Evolutionary conservation across 2,329 filamentous ascomycete species (phyloP).

Genomic region (Eurotiales sp.): DNA sequence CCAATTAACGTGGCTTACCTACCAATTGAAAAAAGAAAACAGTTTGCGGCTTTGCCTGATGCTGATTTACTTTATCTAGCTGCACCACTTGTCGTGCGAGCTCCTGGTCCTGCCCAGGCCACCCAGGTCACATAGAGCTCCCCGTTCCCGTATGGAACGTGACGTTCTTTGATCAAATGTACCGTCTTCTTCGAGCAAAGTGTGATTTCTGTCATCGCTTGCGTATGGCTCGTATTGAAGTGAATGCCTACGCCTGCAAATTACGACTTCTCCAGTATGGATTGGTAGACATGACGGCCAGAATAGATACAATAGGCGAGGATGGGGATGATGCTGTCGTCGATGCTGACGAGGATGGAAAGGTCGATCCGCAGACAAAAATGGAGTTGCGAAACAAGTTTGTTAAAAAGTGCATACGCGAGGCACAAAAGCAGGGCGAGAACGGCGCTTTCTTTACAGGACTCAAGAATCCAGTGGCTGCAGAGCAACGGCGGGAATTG

Average conservation of each 20-base stretch:
- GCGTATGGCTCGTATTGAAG: conserved; percentile 69
- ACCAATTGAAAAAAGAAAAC: not conserved
- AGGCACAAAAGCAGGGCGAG: conserved; percentile 50
- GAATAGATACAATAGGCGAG: conserved; percentile 52
- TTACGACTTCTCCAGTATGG: conserved; percentile 82
- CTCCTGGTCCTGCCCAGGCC: conserved; percentile 79
- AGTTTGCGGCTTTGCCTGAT: not conserved
- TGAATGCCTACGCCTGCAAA: conserved; percentile 79
- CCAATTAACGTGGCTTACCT: no score
- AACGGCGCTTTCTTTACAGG: conserved; percentile 40
- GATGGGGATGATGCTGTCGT: conserved; percentile 56
- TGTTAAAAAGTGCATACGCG: conserved; percentile 67
- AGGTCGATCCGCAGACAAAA: conserved; percentile 51
- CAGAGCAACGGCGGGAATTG: conserved; percentile 69
- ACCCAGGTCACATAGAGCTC: conserved; percentile 91
- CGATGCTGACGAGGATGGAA: conserved; percentile 51
- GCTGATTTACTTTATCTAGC: conserved; percentile 44
- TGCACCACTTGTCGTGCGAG: conserved; percentile 90
- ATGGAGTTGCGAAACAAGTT: conserved; percentile 61
- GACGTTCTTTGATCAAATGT: conserved; percentile 90
- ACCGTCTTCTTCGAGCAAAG: conserved; percentile 78
- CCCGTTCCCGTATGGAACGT: conserved; percentile 92
- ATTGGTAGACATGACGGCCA: conserved; percentile 64
- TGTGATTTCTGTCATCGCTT: conserved; percentile 90
- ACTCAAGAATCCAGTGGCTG: conserved; percentile 78